These are phyloP conservation scores for Hanseniaspora guilliermondii DNA, from an alignment of 805 yeast species.

Conservation along the genomic window DNA sequence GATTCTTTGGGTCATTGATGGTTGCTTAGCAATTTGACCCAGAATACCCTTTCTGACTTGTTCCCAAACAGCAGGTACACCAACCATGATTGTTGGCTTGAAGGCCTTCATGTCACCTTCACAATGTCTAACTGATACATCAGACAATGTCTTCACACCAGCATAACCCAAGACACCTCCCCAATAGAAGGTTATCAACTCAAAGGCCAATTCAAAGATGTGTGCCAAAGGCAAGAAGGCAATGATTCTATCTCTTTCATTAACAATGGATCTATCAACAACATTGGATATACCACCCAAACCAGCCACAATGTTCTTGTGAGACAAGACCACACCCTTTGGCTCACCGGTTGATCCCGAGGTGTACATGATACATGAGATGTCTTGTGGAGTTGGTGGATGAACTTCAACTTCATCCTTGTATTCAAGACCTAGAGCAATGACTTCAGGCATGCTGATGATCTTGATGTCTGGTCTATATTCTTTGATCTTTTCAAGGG, in stretches of 20 bases:
- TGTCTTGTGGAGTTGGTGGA: constrained; percentile 38
- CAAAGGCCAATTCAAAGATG: constrained; percentile 85
- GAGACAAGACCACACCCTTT: constrained; percentile 61
- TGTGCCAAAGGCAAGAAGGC: constrained; percentile 93
- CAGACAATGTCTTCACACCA: constrained; percentile 79
- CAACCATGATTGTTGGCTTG: constrained; percentile 89
- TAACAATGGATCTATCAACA: constrained; percentile 42
- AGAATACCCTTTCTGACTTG: constrained; percentile 83
- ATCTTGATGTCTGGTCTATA: constrained; percentile 69
- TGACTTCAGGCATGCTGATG: constrained; percentile 50
- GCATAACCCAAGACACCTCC: constrained; percentile 87
- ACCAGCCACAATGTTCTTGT: constrained; percentile 64
- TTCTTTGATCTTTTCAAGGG: constrained; percentile 46
- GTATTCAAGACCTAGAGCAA: constrained; percentile 48
- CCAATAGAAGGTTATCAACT: constrained; percentile 71
- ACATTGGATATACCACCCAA: constrained; percentile 66
- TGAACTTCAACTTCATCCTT: constrained; percentile 31
- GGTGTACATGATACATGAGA: constrained; percentile 58
- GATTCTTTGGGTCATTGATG: constrained; percentile 56
- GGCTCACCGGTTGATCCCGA: constrained; percentile 73
- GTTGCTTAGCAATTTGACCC: constrained; percentile 55
- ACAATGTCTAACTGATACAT: constrained; percentile 69
- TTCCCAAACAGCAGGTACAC: constrained; percentile 99
- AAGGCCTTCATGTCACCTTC: constrained; percentile 76
- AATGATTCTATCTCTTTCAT: constrained; percentile 55